Base-by-base conservation (phyloP, 352 stramenopile genomes). In the Peronospora destructor region DNA sequence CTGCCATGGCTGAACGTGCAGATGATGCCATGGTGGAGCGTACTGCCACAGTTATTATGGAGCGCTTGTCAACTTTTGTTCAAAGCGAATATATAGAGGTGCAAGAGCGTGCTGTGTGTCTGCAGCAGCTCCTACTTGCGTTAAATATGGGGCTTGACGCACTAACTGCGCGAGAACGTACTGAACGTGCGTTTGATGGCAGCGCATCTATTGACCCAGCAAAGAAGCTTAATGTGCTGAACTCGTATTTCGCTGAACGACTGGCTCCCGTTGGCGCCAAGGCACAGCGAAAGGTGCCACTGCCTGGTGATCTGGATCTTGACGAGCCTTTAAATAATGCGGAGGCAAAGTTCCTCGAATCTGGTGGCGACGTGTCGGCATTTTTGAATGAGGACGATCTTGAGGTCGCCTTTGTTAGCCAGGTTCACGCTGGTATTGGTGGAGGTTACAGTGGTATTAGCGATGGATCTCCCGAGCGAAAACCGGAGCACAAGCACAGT, bases 51-150 rank as follows among this genome's bases (percentile, higher is more conserved):
- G 76, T 96, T 42, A 70, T 98, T 13, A 55, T 89, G 28, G 76
- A 85, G 36, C 78, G 90, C 16, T 58, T 98, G 10, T 68, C 74
- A 2, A 69, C 85, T 2, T 98, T 95, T 56, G 73, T 95, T 35
- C 76, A 95, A 48, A 97, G 84, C 42, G 78, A 91, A 36, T 81
- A 96, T 65, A 85, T 96, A 26, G 91, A 98, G 66, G 95, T 99
- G 8, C 87, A 97, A 63, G 95, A 99, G 68, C 82, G 94, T 53
- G 87, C 93, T 8, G 87, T 95, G 28, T 89, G 84, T 16, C 38
- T 90, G n/a, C 71, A 90, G 53, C 73, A 88, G 53, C 71, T 87
- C 11, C 52, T 87, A 48, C 50, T 86, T 23, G 67, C 73, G 12
- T 63, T 89, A 14, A 63, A 70, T 11, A 74, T 90, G 17, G 83